Percentiles rank a stretch among this genome's conserved stretches.
phyloP scores from a whole-genome alignment of 2,329 filamentous ascomycete species.

The Juglanconis oblonga region DNA sequence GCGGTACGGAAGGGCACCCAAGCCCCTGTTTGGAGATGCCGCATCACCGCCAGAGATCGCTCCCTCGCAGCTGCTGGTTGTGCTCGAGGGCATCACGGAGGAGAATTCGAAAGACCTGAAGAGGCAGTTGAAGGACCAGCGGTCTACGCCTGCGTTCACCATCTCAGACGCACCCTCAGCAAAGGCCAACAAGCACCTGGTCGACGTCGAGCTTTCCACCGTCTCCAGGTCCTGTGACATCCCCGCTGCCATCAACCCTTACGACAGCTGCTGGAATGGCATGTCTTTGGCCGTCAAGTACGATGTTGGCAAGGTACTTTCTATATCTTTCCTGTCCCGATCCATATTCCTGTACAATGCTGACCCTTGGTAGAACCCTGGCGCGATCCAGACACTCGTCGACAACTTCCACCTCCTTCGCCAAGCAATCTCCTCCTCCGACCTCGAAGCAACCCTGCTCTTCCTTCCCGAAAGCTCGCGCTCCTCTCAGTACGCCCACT shows the following conservation, averaged over 20 bases:
- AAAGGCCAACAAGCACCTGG: constrained; percentile 39
- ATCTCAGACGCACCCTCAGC: constrained; percentile 44
- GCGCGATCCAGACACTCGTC: constrained; percentile 41
- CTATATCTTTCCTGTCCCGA: neutral
- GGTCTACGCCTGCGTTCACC: constrained; percentile 45
- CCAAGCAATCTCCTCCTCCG: constrained; percentile 43
- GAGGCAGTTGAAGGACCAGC: constrained; percentile 35
- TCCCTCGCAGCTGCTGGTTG: constrained; percentile 55
- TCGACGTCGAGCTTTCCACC: constrained; percentile 39
- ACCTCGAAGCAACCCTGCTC: constrained; percentile 56
- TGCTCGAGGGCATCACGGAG: constrained; percentile 54
- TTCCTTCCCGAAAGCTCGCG: constrained; percentile 48
- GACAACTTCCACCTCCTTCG: constrained; percentile 43
- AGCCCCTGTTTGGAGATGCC: constrained; percentile 48
- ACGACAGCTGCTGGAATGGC: constrained; percentile 43
- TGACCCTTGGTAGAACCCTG: constrained; percentile 34
- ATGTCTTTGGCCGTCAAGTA: constrained; percentile 42
- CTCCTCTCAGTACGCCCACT: constrained; percentile 33
- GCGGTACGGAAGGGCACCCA: constrained; percentile 52
- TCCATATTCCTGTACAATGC: neutral
- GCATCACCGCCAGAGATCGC: constrained; percentile 23
- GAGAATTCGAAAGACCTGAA: constrained; percentile 40
- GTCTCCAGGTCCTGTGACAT: constrained; percentile 37
- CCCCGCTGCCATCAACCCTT: constrained; percentile 38
- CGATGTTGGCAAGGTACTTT: constrained; percentile 40